Evolutionary conservation across 306 rosid genomes (phyloP), one percentile per base, ranked within the genome.

Genomic region (Elaeagnus macrophylla): DNA sequence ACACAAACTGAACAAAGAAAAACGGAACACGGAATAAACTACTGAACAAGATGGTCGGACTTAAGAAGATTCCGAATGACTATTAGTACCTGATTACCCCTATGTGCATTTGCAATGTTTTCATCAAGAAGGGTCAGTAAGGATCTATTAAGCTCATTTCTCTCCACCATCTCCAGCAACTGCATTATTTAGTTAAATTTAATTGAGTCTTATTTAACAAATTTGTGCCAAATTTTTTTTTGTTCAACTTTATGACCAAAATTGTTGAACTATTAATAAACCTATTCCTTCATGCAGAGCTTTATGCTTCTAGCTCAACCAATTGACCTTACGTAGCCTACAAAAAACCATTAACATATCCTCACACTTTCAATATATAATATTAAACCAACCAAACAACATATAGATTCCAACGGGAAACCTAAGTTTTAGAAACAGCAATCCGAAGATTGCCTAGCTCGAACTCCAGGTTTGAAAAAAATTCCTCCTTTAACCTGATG

Each of bases 201-300:
- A 41, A 36, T n/a, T 37, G 39, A 47, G 55, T 57, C 61, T 32
- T 59, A 6, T 18, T 48, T 20, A 20, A 48, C 38, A 7, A 12
- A n/a, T 6, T 38, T 13, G 20, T 51, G 57, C 13, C 44, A 53
- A n/a, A n/a, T n/a, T n/a, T n/a, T n/a, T n/a, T n/a, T n/a, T n/a
- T n/a, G n/a, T n/a, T n/a, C n/a, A n/a, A n/a, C n/a, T n/a, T 59
- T 15, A 61, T 51, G 35, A 54, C 38, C 25, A 13, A 25, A 13
- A 8, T 40, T 46, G 19, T 12, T 20, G 39, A 51, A 47, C 37
- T 54, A 41, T 10, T 11, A 48, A 75, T 76, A 70, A 61, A 90
- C 97, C 95, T 78, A 68, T 76, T 65, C 93, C 97, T 82, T 86
- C 96, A 68, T 58, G 74, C 36, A 91, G 68, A 17, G 97, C 97